These are phyloP conservation scores for Naganishia randhawae DNA, from an alignment of 768 basidiomycete species.

Conservation along the genomic window DNA sequence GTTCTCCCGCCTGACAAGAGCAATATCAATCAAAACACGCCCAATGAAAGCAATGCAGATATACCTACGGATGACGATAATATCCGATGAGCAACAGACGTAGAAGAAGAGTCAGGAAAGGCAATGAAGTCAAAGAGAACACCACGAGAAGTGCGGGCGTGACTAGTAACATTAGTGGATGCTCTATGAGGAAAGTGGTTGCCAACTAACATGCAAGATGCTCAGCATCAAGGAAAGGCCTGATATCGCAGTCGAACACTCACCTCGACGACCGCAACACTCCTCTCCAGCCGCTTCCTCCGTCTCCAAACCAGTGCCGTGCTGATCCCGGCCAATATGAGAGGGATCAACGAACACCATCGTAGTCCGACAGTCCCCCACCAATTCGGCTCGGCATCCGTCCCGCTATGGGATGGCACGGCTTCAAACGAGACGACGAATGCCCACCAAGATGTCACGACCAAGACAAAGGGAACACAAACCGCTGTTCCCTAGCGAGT, in stretches of 20 bases:
- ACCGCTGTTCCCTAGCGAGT: slow-evolving; percentile 37
- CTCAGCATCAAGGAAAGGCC: background rate
- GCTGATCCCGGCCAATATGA: slow-evolving; percentile 66
- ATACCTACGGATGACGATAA: slow-evolving; percentile 48
- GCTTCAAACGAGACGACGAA: slow-evolving; percentile 46
- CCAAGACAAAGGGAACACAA: slow-evolving; percentile 46
- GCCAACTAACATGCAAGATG: slow-evolving; percentile 38
- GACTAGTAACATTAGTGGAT: slow-evolving; percentile 48
- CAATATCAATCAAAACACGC: background rate
- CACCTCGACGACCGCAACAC: slow-evolving; percentile 52
- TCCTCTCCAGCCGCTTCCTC: slow-evolving; percentile 61
- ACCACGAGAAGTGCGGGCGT: slow-evolving; percentile 46
- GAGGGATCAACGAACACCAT: slow-evolving; percentile 70
- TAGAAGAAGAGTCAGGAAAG: slow-evolving; percentile 47
- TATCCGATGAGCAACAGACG: slow-evolving; percentile 50
- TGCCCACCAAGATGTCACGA: slow-evolving; percentile 47
- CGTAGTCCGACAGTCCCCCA: slow-evolving; percentile 59
- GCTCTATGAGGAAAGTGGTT: slow-evolving; percentile 45
- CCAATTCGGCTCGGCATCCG: slow-evolving; percentile 37
- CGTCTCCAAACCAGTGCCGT: slow-evolving; percentile 58
- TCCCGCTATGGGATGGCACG: slow-evolving; percentile 34
- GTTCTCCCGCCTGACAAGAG: slow-evolving; percentile 36
- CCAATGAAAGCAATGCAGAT: background rate
- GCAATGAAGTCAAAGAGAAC: slow-evolving; percentile 44
- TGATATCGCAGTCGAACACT: background rate